Conservation (phyloP, 768 basidiomycete genomes). For the Boletellus emodensis region DNA sequence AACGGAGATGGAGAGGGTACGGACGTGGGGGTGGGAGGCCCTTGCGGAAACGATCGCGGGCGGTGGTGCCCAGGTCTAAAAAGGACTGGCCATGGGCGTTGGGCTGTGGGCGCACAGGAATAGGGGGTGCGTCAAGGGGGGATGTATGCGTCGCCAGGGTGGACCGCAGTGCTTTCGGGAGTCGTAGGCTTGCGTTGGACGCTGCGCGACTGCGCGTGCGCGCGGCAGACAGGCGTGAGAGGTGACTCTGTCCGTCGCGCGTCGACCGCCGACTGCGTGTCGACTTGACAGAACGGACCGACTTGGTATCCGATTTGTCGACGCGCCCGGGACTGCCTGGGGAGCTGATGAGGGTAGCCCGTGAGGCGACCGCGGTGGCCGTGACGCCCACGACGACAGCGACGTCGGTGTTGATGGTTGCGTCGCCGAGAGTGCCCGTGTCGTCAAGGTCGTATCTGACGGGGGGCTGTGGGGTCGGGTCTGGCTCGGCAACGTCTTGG, state of each 20-base stretch:
- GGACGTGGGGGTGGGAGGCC: constrained; percentile 13
- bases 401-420: constrained; percentile 24
- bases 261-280: constrained; percentile 23
- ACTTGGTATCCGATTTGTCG: constrained; percentile 19
- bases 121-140: constrained; percentile 28
- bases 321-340: background rate
- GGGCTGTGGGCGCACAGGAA: constrained; percentile 23
- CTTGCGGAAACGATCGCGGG: constrained; percentile 32
- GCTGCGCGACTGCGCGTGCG: constrained; percentile 58
- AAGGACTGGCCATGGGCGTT: constrained; percentile 25
- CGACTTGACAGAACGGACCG: constrained; percentile 25
- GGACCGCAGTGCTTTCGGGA: constrained; percentile 40
- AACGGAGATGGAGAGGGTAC: background rate
- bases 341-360: constrained; percentile 30
- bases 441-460: constrained; percentile 23
- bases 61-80: constrained; percentile 31
- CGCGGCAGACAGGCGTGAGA: constrained; percentile 57
- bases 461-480: constrained; percentile 8
- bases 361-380: constrained; percentile 35
- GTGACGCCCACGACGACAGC: constrained; percentile 37
- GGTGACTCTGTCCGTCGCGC: constrained; percentile 29
- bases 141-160: constrained; percentile 33
- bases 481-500: background rate
- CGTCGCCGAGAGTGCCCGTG: constrained; percentile 20
- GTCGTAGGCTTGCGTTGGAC: constrained; percentile 63